Conservation (phyloP, 2,329 filamentous ascomycete species). For the Ceratocystis cubensis region DNA sequence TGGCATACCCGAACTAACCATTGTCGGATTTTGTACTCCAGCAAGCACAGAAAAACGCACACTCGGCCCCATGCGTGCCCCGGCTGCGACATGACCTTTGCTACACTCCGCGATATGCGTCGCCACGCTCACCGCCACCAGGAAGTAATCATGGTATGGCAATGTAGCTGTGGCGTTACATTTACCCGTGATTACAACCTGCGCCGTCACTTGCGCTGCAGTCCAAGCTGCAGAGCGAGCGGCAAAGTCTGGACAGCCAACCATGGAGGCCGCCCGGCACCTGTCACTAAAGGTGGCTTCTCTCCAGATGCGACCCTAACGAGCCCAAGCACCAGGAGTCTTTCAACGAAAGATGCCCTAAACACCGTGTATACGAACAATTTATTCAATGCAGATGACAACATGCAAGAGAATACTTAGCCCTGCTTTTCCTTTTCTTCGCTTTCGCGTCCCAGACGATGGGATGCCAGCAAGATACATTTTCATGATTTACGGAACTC, state of each 20-base stretch:
- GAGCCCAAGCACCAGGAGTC: not conserved
- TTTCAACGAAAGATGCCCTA: no score
- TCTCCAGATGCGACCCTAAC: not conserved
- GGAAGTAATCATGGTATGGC: conserved; percentile 7
- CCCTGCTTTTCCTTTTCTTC: no score
- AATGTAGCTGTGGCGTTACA: conserved; percentile 13
- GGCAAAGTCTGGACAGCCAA: not conserved
- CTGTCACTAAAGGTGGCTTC: not conserved
- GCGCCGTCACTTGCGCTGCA: conserved; percentile 15
- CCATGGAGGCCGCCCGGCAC: conserved; percentile 14
- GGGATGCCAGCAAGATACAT: no score
- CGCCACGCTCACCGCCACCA: conserved; percentile 16
- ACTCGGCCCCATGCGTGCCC: conserved; percentile 9
- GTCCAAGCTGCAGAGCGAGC: not conserved
- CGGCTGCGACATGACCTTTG: conserved; percentile 8
- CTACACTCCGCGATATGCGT: conserved; percentile 14
- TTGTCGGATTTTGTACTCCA: not conserved
- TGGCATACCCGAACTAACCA: not conserved
- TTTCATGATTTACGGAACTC: no score
- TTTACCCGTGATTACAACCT: conserved; percentile 20
- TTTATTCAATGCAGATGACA: no score
- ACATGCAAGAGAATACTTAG: no score
- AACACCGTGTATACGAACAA: not conserved
- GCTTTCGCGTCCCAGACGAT: no score
- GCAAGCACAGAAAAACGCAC: conserved; percentile 14